These are phyloP conservation scores for Pichia eremophila DNA, from an alignment of 805 yeast species.

Conservation along the genomic window DNA sequence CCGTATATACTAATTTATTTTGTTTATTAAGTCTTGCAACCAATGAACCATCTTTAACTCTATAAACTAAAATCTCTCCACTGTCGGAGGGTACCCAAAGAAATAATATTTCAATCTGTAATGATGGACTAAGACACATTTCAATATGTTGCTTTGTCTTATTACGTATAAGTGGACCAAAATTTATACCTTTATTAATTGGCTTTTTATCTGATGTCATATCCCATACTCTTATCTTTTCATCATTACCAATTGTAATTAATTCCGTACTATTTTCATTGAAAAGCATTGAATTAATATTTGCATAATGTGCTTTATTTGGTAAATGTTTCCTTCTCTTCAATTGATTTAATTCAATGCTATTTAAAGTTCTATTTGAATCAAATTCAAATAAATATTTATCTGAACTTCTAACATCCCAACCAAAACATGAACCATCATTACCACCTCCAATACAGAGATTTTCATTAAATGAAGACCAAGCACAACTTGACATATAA, in stretches of 20 bases:
- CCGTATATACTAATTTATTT: too few species aligned
- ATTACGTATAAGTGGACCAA: slow-evolving; percentile 71
- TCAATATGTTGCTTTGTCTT: slow-evolving; percentile 48
- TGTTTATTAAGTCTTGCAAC: slow-evolving; percentile 43
- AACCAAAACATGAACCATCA: slow-evolving; percentile 69
- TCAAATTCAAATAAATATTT: slow-evolving; percentile 60
- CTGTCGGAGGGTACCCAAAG: slow-evolving; percentile 67
- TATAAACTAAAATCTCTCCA: slow-evolving; percentile 56
- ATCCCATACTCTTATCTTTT: slow-evolving; percentile 74
- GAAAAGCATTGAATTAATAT: slow-evolving; percentile 77
- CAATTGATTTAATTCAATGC: slow-evolving; percentile 2
- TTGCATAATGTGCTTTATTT: slow-evolving; percentile 62
- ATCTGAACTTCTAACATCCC: slow-evolving; percentile 74
- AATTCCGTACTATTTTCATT: slow-evolving; percentile 53
- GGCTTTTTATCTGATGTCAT: slow-evolving; percentile 38
- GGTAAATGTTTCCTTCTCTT: neutral
- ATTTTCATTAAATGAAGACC: slow-evolving; percentile 62
- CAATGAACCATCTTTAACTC: slow-evolving; percentile 53
- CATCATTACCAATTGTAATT: slow-evolving; percentile 69
- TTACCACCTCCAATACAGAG: slow-evolving; percentile 71
- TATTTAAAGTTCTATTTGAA: slow-evolving; percentile 24
- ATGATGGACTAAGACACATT: slow-evolving; percentile 40
- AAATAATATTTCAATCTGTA: slow-evolving; percentile 47
- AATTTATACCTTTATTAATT: slow-evolving; percentile 56
- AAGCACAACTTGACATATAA: slow-evolving; percentile 27